Conservation (phyloP, 176 grass and related monocot species). For the Carex pumila region DNA sequence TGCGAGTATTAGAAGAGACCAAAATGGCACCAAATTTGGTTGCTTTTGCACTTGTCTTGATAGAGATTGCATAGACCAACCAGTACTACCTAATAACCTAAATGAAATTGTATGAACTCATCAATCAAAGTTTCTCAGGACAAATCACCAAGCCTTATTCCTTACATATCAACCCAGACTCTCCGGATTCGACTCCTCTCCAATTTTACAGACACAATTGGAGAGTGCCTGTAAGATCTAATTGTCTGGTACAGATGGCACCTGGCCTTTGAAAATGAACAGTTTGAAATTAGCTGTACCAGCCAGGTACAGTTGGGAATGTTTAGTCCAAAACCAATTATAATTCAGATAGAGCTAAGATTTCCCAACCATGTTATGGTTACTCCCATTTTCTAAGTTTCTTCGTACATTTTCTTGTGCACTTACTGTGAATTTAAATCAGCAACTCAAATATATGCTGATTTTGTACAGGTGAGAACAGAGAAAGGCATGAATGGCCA, state of each 20-base stretch:
- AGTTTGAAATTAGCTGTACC: neutral
- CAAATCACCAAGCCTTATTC: neutral
- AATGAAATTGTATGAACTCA: neutral
- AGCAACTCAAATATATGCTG: neutral
- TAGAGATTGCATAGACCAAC: neutral
- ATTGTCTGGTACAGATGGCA: neutral
- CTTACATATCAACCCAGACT: neutral
- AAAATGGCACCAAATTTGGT: neutral
- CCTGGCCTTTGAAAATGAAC: neutral
- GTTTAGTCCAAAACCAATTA: neutral
- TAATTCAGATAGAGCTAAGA: neutral
- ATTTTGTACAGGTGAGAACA: constrained; percentile 16
- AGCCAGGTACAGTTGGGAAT: neutral
- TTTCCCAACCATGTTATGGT: neutral
- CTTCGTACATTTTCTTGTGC: neutral
- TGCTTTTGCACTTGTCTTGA: neutral
- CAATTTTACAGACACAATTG: neutral
- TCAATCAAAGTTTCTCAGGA: neutral
- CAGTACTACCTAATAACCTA: neutral
- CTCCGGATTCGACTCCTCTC: neutral
- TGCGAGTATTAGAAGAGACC: neutral
- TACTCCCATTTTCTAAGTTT: neutral
- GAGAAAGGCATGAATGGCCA: neutral
- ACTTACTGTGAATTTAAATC: neutral
- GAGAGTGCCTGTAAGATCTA: neutral